phyloP scores from a whole-genome alignment of 768 basidiomycete genomes.

The Mycena amicta region DNA sequence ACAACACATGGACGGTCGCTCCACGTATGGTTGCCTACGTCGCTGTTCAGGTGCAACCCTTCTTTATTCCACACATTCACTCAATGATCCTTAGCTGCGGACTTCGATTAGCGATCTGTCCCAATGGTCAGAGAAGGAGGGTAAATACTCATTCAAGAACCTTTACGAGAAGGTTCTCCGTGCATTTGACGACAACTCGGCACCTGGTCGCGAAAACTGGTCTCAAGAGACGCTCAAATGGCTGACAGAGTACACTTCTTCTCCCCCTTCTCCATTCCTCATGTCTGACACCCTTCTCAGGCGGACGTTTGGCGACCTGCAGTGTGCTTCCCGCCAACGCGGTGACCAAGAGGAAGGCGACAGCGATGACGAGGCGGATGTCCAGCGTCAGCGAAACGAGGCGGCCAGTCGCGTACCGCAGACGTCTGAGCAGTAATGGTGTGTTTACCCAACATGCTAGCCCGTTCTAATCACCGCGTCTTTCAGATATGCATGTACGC shows the following conservation, averaged over 20 bases:
- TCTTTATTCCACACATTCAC: not conserved
- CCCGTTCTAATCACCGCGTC: too few relatives aligned
- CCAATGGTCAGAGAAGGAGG: not conserved
- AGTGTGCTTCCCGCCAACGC: not conserved
- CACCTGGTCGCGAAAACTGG: not conserved
- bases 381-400: not conserved
- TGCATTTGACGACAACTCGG: not conserved
- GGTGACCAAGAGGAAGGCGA: not conserved
- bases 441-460: too few relatives aligned
- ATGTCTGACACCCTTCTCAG: not conserved
- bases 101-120: not conserved
- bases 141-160: not conserved
- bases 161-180: not conserved
- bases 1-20: not conserved
- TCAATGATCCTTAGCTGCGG: not conserved
- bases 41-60: not conserved
- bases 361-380: not conserved
- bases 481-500: too few relatives aligned
- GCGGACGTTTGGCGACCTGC: not conserved
- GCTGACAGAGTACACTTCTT: not conserved
- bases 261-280: not conserved
- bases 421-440: too few relatives aligned
- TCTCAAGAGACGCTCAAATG: not conserved
- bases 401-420: too few relatives aligned
- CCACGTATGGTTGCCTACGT: not conserved